Evolutionary conservation across 2,329 filamentous ascomycete genomes (phyloP).

Genomic region (Phoma sp.): DNA sequence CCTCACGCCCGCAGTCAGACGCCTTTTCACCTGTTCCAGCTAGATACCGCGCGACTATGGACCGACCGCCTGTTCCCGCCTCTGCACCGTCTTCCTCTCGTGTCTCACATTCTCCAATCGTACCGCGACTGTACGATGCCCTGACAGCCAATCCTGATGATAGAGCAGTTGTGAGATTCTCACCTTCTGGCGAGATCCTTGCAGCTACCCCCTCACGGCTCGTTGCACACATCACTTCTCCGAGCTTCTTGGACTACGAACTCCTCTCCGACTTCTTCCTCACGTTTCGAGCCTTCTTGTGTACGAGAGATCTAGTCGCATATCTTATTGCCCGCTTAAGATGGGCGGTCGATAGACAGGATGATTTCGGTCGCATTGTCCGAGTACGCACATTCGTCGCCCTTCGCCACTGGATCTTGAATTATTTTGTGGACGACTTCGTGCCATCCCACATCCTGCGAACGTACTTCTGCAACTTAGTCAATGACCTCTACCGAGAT

Average conservation of each 20-base stretch:
- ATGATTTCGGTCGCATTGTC: slow-evolving; percentile 92
- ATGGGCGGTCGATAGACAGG: slow-evolving; percentile 82
- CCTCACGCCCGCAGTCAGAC: slow-evolving; percentile 47
- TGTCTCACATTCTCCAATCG: slow-evolving; percentile 47
- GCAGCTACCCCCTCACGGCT: slow-evolving; percentile 91
- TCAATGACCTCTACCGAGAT: slow-evolving; percentile 70
- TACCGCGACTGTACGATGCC: slow-evolving; percentile 79
- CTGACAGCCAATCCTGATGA: slow-evolving; percentile 86
- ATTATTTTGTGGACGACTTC: slow-evolving; percentile 97
- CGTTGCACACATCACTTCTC: slow-evolving; percentile 95
- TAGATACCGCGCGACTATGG: slow-evolving; percentile 47
- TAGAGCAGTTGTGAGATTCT: slow-evolving; percentile 81
- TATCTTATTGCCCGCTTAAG: slow-evolving; percentile 84
- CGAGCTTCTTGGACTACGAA: slow-evolving; percentile 95
- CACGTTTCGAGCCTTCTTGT: slow-evolving; percentile 88
- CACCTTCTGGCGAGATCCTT: slow-evolving; percentile 75
- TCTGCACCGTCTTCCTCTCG: slow-evolving; percentile 46
- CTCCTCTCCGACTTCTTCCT: slow-evolving; percentile 97
- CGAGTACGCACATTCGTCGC: slow-evolving; percentile 95
- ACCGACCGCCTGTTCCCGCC: slow-evolving; percentile 41
- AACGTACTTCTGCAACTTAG: slow-evolving; percentile 76
- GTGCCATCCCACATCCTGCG: slow-evolving; percentile 77
- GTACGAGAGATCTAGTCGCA: slow-evolving; percentile 75
- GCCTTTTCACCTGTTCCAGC: slow-evolving; percentile 45
- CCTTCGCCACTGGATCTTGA: slow-evolving; percentile 94